Evolutionary conservation across 768 basidiomycete genomes (phyloP).

Genomic region (Tremella fuciformis): DNA sequence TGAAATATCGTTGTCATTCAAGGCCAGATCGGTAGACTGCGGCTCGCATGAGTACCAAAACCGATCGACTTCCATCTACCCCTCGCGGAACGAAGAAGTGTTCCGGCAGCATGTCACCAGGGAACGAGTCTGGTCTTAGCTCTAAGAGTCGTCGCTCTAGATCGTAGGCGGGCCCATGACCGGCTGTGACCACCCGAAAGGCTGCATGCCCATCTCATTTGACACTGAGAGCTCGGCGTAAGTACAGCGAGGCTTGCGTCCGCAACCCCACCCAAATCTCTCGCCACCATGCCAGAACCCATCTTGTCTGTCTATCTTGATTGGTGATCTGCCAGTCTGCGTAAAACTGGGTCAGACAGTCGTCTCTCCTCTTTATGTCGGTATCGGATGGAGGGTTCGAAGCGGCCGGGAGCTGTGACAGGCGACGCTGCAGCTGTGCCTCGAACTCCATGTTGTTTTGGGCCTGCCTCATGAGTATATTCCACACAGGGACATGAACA

Average conservation of each 20-base stretch:
- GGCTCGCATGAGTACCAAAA: too few species aligned
- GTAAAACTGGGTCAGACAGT: conserved; percentile 37
- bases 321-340: conserved; percentile 46
- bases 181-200: too few species aligned
- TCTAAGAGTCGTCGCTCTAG: too few species aligned
- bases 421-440: conserved; percentile 33
- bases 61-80: too few species aligned
- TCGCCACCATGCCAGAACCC: conserved; percentile 47
- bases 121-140: too few species aligned
- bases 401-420: conserved; percentile 29
- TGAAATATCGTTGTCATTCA: too few species aligned
- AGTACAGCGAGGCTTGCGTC: conserved; percentile 20
- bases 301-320: conserved; percentile 28
- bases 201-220: too few species aligned
- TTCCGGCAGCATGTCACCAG: too few species aligned
- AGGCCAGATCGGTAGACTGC: too few species aligned
- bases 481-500: neutral
- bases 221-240: too few species aligned
- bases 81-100: too few species aligned
- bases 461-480: conserved; percentile 21
- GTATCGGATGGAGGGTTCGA: conserved; percentile 31
- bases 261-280: conserved; percentile 40
- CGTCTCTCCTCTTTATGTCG: conserved; percentile 29
- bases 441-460: conserved; percentile 36
- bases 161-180: too few species aligned